Conservation (phyloP, 352 stramenopile genomes). For the Thalassiosira exigua region DNA sequence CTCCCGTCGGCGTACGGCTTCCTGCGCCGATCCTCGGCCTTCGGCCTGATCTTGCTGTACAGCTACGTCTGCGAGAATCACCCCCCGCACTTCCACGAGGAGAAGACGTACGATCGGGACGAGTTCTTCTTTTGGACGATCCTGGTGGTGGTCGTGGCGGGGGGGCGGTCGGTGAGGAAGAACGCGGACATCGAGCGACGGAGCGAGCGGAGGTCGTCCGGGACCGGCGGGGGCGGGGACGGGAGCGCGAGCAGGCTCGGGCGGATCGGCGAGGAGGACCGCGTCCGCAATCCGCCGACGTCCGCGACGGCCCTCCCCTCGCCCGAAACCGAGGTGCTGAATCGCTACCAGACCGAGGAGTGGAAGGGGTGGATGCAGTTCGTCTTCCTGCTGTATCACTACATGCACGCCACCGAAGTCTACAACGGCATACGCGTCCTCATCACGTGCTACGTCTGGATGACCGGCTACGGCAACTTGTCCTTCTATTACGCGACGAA, state of each 20-base stretch:
- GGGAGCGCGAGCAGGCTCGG: too few relatives aligned
- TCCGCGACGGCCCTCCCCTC: not conserved
- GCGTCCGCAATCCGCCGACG: not conserved
- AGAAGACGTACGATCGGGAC: conserved; percentile 70
- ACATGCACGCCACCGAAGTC: conserved; percentile 87
- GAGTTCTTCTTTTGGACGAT: conserved; percentile 70
- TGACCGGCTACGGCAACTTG: conserved; percentile 81
- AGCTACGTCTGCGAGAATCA: conserved; percentile 80
- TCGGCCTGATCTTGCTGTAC: conserved; percentile 69
- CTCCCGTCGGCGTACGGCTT: too few relatives aligned
- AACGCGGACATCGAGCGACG: conserved; percentile 45
- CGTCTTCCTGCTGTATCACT: conserved; percentile 44
- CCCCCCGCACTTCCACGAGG: conserved; percentile 29
- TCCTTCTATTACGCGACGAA: not conserved
- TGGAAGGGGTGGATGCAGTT: conserved; percentile 81
- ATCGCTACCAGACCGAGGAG: conserved; percentile 87
- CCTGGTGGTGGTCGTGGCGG: conserved; percentile 75
- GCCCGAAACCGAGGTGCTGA: conserved; percentile 65
- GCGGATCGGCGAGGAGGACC: conserved; percentile 63
- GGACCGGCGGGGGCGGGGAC: too few relatives aligned
- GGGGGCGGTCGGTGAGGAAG: conserved; percentile 14
- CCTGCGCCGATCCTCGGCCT: conserved; percentile 44
- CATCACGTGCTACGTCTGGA: conserved; percentile 92
- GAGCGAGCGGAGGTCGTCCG: too few relatives aligned
- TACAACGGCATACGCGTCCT: conserved; percentile 91